Conservation (phyloP, 2,329 filamentous ascomycete species). For the Penicillium sp. region DNA sequence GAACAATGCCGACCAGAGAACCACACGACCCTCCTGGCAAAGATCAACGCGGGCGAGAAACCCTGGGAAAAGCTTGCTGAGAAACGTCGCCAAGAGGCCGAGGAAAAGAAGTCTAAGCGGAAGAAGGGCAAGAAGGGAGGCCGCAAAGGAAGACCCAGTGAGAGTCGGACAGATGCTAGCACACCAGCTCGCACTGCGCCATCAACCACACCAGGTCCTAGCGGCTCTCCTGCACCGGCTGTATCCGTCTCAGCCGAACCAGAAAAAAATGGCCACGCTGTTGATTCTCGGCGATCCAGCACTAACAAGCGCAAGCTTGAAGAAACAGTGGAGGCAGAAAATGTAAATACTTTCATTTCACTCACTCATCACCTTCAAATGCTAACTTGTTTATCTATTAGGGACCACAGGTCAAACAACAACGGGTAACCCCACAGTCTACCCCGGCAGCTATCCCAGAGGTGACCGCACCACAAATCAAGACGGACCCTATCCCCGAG, state of each 20-base stretch:
- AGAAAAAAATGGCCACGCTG: constrained; percentile 28
- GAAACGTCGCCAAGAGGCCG: constrained; percentile 60
- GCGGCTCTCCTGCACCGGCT: constrained; percentile 23
- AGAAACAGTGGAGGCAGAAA: constrained; percentile 36
- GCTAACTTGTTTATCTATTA: constrained; percentile 29
- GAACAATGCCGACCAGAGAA: constrained; percentile 82
- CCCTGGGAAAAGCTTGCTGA: constrained; percentile 75
- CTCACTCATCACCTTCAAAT: neutral
- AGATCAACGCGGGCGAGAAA: constrained; percentile 74
- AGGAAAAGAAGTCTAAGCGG: constrained; percentile 56
- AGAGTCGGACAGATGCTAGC: constrained; percentile 51
- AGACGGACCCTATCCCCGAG: constrained; percentile 35
- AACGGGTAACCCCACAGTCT: constrained; percentile 34
- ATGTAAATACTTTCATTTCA: constrained; percentile 25
- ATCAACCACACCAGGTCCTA: constrained; percentile 26
- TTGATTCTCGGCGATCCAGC: constrained; percentile 25
- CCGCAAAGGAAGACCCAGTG: constrained; percentile 64
- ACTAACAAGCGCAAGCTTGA: constrained; percentile 47
- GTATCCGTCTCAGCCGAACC: constrained; percentile 24
- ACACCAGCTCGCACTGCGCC: constrained; percentile 36
- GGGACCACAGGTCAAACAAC: constrained; percentile 44
- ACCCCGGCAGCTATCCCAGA: constrained; percentile 21
- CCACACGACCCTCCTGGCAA: constrained; percentile 75
- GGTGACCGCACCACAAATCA: constrained; percentile 29
- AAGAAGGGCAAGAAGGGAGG: constrained; percentile 55